Evolutionary conservation across 805 yeast species (phyloP), one percentile per base, ranked within the genome.

Genomic region (Isabelozyma heimii): DNA sequence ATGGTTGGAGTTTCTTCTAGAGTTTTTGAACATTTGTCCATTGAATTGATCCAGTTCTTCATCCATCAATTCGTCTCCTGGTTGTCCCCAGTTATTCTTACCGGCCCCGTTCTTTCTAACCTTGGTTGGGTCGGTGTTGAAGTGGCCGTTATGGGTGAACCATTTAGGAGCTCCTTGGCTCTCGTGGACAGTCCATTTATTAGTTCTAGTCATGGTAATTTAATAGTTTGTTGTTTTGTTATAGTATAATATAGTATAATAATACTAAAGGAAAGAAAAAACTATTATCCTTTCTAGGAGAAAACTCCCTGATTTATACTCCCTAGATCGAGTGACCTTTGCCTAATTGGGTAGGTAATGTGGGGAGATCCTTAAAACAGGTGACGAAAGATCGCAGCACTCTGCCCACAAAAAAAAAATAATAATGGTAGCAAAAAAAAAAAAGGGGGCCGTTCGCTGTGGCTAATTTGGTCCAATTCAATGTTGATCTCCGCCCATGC

Each of bases 51-150:
- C 84, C 24, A 20, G 24, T 44, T 85, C 88, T 15, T 76, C 70
- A 46, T 79, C 81, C 50, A 80, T 76, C 52, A 87, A 64, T 59
- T 89, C 96, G 57, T 88, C 96, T 28, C 91, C 92, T 8, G 83
- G 78, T 51, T 75, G 72, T 41, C 97, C 97, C 96, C 97, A 89
- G 61, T 90, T 90, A 55, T 84, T 85, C 58, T 82, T 84, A 43
- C 97, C 97, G 33, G 85, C 86, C 44, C 97, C 97, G 50, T 79
- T 78, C 65, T 88, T 89, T 80, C 89, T 89, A 48, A 87, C 81
- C 59, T 82, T 81, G 61, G 82, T 83, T 47, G 97, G 96, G 53
- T 85, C 82, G 47, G 82, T 77, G 58, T 86, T 84, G 52, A 67
- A 66, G 60, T 79, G 78, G 15, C 96, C 96, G 59, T 81, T 80